phyloP scores from a whole-genome alignment of 176 grass and related monocot species.

The Panicum miliaceum region DNA sequence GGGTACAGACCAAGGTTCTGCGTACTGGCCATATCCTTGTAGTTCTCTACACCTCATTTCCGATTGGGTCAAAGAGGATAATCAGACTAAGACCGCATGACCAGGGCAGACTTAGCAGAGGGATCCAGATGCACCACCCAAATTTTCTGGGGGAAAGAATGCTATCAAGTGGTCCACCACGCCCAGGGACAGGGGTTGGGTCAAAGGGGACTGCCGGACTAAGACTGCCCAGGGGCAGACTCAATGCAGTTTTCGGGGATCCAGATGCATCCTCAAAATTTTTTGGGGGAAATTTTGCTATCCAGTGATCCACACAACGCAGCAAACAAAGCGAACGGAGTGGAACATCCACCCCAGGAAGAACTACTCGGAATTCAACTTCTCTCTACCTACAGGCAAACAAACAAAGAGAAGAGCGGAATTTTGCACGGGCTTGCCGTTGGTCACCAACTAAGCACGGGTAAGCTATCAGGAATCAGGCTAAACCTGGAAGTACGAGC shows the following conservation, averaged over 20 bases:
- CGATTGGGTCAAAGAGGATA: neutral
- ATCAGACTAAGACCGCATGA: neutral
- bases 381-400: too few relatives aligned
- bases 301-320: neutral
- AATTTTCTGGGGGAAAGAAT: neutral
- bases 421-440: neutral
- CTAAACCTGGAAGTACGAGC: neutral
- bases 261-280: neutral
- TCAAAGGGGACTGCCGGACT: neutral
- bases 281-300: neutral
- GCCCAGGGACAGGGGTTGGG: neutral
- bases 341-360: neutral
- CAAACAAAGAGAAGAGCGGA: neutral
- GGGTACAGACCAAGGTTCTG: neutral
- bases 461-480: neutral
- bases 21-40: neutral
- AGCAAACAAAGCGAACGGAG: neutral
- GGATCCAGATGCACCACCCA: neutral
- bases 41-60: neutral
- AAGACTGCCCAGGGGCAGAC: neutral
- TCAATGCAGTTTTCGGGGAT: neutral
- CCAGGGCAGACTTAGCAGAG: neutral
- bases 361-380: neutral
- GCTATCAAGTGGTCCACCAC: neutral
- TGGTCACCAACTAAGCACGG: neutral